Conservation (phyloP, 2,329 filamentous ascomycete species). For the Neoarthrinium moseri region DNA sequence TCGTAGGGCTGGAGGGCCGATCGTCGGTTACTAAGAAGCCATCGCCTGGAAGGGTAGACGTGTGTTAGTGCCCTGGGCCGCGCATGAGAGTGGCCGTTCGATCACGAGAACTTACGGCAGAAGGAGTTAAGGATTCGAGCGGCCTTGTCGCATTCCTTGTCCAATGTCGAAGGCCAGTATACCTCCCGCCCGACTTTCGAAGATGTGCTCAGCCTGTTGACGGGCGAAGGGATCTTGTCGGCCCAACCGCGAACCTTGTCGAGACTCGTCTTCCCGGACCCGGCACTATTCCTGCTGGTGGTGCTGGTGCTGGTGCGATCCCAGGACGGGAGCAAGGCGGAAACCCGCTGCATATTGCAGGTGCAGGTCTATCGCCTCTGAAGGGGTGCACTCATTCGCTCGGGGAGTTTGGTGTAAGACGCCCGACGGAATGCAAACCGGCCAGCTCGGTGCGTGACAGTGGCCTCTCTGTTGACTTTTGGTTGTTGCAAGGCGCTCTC, state of each 20-base stretch:
- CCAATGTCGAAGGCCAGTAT: conserved; percentile 82
- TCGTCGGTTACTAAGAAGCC: conserved; percentile 52
- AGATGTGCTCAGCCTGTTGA: conserved; percentile 65
- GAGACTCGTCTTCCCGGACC: conserved; percentile 27
- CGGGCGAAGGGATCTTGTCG: conserved; percentile 54
- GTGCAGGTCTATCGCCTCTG: conserved; percentile 14
- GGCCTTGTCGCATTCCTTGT: conserved; percentile 89
- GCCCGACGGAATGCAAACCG: not conserved
- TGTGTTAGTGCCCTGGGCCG: conserved; percentile 1
- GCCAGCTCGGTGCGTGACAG: not conserved
- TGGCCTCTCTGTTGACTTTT: no score
- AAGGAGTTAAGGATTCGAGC: conserved; percentile 87
- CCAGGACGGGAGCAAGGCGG: conserved; percentile 40
- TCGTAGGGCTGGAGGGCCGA: conserved; percentile 27
- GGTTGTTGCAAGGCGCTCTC: no score
- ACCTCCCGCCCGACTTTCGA: conserved; percentile 65
- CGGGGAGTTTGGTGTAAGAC: not conserved
- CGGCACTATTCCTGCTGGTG: conserved; percentile 29
- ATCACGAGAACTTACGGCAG: conserved; percentile 61
- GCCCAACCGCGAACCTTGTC: conserved; percentile 44
- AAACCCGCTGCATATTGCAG: conserved; percentile 44
- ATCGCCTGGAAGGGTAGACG: conserved; percentile 40
- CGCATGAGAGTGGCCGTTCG: not conserved
- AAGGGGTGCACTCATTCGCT: not conserved
- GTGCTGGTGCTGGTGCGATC: conserved; percentile 31